Percentiles rank a stretch among this genome's conserved stretches.
These are phyloP conservation scores for Botryosphaeria agaves DNA, from an alignment of 2,329 filamentous ascomycete genomes.

Conservation along the genomic window DNA sequence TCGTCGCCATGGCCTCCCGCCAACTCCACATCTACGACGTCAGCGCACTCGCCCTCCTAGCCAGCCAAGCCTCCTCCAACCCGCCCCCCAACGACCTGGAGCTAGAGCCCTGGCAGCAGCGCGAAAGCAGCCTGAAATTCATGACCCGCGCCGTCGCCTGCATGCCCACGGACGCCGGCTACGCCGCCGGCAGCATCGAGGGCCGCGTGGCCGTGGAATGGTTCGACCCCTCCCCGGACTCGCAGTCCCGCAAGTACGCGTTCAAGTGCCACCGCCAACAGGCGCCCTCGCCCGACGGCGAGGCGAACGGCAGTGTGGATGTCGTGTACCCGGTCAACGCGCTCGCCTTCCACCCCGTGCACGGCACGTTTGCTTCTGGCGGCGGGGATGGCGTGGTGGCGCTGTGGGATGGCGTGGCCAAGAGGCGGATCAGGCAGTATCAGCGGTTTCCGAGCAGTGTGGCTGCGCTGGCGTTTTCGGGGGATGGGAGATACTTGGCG, in stretches of 20 bases:
- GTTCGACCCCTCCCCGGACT: conserved; percentile 81
- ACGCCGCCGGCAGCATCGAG: conserved; percentile 84
- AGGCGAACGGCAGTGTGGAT: conserved; percentile 47
- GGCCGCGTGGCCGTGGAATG: conserved; percentile 93
- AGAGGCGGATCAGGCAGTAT: conserved; percentile 79
- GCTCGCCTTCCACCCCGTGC: conserved; percentile 67
- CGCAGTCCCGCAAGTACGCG: conserved; percentile 85
- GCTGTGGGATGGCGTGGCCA: conserved; percentile 81
- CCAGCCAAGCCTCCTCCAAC: conserved; percentile 25
- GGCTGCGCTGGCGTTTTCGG: conserved; percentile 58
- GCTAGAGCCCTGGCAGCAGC: conserved; percentile 74
- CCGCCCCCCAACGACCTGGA: conserved; percentile 24
- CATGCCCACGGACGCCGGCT: conserved; percentile 93
- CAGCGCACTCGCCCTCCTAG: conserved; percentile 41
- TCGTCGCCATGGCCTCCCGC: conserved; percentile 89
- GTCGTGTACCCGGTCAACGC: conserved; percentile 87
- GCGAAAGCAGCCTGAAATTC: conserved; percentile 90
- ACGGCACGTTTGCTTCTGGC: conserved; percentile 74
- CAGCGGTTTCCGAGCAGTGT: conserved; percentile 68
- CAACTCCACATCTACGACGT: conserved; percentile 94
- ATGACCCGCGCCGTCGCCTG: conserved; percentile 85
- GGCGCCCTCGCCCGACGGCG: conserved; percentile 36
- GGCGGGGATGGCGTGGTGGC: conserved; percentile 86
- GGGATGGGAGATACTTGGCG: conserved; percentile 60
- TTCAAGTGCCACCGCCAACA: conserved; percentile 95